A percentile compares a stretch with the other conserved stretches of the same genome.
These are phyloP conservation scores for Zasmidium angulare DNA, from an alignment of 2,329 filamentous ascomycete species.

Conservation along the genomic window DNA sequence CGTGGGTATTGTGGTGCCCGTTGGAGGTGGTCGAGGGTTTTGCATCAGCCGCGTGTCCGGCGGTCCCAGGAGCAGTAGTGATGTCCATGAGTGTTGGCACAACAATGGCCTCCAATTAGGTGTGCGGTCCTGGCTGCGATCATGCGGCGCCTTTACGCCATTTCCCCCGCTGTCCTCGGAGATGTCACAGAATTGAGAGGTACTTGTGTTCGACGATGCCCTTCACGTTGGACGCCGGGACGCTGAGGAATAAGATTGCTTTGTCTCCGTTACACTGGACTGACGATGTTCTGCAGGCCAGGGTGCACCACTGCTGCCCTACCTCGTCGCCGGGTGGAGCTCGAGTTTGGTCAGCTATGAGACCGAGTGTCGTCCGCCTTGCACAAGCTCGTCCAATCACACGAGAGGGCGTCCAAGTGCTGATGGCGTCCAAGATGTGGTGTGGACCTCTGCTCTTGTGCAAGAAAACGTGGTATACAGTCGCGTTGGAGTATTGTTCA, in stretches of 20 bases:
- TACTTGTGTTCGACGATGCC: not conserved
- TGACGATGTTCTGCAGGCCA: not conserved
- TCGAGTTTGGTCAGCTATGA: not conserved
- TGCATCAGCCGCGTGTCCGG: not conserved
- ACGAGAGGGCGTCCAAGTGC: not conserved
- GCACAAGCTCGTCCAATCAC: not conserved
- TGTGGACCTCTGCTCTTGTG: too few relatives aligned
- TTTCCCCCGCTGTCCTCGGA: not conserved
- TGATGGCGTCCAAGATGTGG: not conserved
- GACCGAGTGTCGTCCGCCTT: not conserved
- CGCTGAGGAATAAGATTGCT: not conserved
- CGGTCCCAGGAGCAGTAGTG: not conserved
- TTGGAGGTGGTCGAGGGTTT: constrained; percentile 2
- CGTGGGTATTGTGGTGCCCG: not conserved
- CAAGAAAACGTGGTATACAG: too few relatives aligned
- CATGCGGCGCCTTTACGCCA: not conserved
- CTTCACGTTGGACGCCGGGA: not conserved
- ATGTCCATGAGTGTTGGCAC: not conserved
- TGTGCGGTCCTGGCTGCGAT: not conserved
- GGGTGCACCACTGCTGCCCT: not conserved
- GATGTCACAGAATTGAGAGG: not conserved
- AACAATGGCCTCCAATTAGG: not conserved
- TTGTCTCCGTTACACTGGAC: too few relatives aligned
- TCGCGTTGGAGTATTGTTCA: too few relatives aligned
- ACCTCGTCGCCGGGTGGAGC: too few relatives aligned